Base-by-base conservation (phyloP, 2,329 filamentous ascomycete genomes). In the Clarireedia sp. region DNA sequence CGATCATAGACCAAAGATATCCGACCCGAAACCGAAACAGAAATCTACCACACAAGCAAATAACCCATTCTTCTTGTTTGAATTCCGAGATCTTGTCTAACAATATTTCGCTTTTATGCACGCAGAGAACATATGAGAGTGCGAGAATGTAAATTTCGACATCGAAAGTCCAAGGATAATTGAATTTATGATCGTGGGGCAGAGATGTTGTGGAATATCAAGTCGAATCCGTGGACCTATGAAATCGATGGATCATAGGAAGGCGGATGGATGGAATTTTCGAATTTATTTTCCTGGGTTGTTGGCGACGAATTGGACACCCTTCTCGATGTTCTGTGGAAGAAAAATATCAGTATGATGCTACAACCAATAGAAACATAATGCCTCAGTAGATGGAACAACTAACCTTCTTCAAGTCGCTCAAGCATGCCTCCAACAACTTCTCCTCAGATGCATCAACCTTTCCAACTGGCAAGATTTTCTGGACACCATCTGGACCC, bases 281-380 rank as follows among this genome's bases (percentile, higher is more conserved):
- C 40, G 23, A 8, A 19, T 59, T 48, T 59, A 59, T 17, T 55
- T 57, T 46, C 57, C 57, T 52, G 57, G 57, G 57, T 59, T 59
- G 47, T 57, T 49, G 44, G 57, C 51, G 38, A 59, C 86, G 72
- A 97, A 99, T 71, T 85, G 83, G 70, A 96, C 78, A 71, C 94
- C 94, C 84, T 97, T 96, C 69, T 82, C 76, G 72, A 99, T 96
- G 78, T 97, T 97, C 76, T 83, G 86, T 79, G 90, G 87, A 61
- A 83, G 67, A 97, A 81, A 62, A 97, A 83, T 95, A 88, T 83
- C 97, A 94, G 75, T 90, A 83, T 48, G 90, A 87, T 69, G 87
- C 90, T 69, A 90, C 83, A 61, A 79, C 79, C 67, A 78, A 80
- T 63, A 97, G 80, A 61, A 90, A 81, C 75, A 97, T 80, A 78